These are phyloP conservation scores for Schizosaccharomyces lindneri DNA, from an alignment of 805 yeast species.

Conservation along the genomic window DNA sequence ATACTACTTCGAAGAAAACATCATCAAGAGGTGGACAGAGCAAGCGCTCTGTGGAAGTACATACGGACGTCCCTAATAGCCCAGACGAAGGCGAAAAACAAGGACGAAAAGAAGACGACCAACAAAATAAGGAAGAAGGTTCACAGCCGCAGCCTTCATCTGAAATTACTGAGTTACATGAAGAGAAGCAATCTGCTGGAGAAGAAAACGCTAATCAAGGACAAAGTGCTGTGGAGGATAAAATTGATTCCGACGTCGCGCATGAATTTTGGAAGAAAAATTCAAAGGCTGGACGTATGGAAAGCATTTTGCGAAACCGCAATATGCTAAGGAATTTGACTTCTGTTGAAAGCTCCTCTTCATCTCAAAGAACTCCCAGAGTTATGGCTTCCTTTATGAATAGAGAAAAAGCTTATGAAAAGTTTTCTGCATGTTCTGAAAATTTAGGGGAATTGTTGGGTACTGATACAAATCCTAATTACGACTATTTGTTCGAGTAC, in stretches of 20 bases:
- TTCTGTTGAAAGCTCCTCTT: background rate
- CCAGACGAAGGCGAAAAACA: background rate
- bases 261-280: background rate
- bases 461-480: background rate
- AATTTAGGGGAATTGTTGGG: no score
- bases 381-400: background rate
- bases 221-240: background rate
- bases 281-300: background rate
- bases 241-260: background rate
- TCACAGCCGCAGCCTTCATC: no score
- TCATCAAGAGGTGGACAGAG: background rate
- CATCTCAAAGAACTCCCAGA: background rate
- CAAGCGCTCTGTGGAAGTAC: slow-evolving; percentile 2
- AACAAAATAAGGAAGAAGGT: no score
- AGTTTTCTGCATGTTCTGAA: no score
- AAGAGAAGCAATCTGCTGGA: background rate
- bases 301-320: background rate
- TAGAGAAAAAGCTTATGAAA: background rate
- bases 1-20: background rate
- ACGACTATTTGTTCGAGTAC: background rate
- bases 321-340: background rate
- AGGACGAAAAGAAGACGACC: no score
- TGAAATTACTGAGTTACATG: no score
- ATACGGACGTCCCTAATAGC: background rate
- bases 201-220: background rate